Evolutionary conservation across 2,329 filamentous ascomycete species (phyloP).

Genomic region (Orbilia quercus): DNA sequence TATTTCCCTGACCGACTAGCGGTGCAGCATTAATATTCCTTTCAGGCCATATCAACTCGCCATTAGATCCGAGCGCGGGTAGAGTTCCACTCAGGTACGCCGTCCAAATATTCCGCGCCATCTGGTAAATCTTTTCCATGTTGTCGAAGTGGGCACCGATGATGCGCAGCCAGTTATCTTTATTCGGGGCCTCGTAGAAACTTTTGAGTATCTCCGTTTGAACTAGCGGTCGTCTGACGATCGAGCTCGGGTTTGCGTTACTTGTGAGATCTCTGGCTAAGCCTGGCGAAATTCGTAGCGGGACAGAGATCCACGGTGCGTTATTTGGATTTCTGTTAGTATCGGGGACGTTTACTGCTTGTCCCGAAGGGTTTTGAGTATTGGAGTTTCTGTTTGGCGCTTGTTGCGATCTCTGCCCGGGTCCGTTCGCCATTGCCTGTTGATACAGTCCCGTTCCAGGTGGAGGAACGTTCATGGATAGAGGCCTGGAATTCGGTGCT

Average conservation of each 20-base stretch:
- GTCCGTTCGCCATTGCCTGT: background rate
- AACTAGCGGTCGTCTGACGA: background rate
- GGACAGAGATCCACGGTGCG: background rate
- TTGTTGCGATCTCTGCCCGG: too few species aligned
- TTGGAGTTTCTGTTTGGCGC: too few species aligned
- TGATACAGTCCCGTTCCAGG: background rate
- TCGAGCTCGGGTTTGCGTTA: background rate
- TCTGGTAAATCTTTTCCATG: background rate
- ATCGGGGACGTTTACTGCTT: background rate
- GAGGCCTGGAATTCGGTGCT: too few species aligned
- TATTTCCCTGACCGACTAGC: too few species aligned
- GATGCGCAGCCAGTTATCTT: background rate
- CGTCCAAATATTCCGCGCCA: background rate
- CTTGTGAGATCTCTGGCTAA: background rate
- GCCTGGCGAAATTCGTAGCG: background rate
- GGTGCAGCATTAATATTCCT: too few species aligned
- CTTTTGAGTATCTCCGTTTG: background rate
- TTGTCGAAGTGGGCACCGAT: background rate
- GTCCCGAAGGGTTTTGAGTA: too few species aligned
- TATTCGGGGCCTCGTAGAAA: background rate
- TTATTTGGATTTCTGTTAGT: background rate
- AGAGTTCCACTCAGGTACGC: background rate
- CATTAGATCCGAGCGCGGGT: background rate
- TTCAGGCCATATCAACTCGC: background rate
- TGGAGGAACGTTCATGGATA: background rate